Percentiles rank a stretch among this genome's conserved stretches.
phyloP scores from a whole-genome alignment of 768 basidiomycete species.

The Agaricus sinodeliciosus region DNA sequence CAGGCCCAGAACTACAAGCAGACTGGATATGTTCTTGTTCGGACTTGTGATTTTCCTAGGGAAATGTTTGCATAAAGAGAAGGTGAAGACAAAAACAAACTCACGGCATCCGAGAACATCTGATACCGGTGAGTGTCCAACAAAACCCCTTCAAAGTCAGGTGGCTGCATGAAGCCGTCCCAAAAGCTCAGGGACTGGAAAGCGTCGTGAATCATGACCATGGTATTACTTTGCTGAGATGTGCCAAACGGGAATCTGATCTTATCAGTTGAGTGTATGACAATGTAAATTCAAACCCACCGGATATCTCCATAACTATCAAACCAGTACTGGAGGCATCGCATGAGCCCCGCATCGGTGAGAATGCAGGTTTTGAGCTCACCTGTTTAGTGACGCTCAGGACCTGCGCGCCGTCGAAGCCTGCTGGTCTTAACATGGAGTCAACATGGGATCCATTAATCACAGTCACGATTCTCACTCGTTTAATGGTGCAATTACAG shows the following conservation, averaged over 20 bases:
- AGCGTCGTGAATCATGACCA: slow-evolving; percentile 71
- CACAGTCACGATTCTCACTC: slow-evolving; percentile 43
- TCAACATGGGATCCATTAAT: not conserved
- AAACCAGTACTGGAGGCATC: slow-evolving; percentile 47
- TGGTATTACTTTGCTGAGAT: slow-evolving; percentile 48
- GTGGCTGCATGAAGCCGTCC: slow-evolving; percentile 52
- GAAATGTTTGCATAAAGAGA: not conserved
- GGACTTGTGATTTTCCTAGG: slow-evolving; percentile 39
- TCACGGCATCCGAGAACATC: slow-evolving; percentile 56
- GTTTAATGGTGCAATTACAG: slow-evolving; percentile 71
- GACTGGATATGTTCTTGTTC: slow-evolving; percentile 50
- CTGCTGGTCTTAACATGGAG: slow-evolving; percentile 53
- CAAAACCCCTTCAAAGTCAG: slow-evolving; percentile 55
- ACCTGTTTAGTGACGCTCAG: slow-evolving; percentile 43
- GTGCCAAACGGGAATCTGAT: slow-evolving; percentile 30
- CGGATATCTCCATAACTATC: slow-evolving; percentile 74
- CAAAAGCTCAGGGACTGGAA: slow-evolving; percentile 73
- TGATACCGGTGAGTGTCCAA: slow-evolving; percentile 82
- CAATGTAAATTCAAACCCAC: slow-evolving; percentile 23
- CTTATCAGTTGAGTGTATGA: slow-evolving; percentile 9
- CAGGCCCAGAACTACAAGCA: slow-evolving; percentile 44
- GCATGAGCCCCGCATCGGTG: not conserved
- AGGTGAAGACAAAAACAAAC: slow-evolving; percentile 16
- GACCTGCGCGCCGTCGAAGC: slow-evolving; percentile 47
- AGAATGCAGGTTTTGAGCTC: not conserved